These are phyloP conservation scores for Voacanga thouarsii DNA, from an alignment of 257 asterid genomes.

Conservation along the genomic window DNA sequence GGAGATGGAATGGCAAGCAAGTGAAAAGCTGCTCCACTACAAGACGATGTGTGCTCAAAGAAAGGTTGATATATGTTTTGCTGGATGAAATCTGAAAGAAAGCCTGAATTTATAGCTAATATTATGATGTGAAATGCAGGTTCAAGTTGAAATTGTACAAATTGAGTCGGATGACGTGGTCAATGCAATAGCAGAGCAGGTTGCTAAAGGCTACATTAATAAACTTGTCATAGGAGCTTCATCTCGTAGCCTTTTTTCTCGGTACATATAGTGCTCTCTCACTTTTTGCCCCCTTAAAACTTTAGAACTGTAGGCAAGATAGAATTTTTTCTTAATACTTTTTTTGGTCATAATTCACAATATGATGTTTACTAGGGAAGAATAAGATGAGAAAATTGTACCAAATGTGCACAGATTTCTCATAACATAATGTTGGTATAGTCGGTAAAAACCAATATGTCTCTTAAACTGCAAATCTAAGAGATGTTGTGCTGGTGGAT, in stretches of 20 bases:
- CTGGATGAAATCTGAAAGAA: background rate
- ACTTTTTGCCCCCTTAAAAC: no score
- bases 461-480: background rate
- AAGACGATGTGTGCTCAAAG: slow-evolving; percentile 50
- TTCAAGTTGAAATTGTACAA: slow-evolving; percentile 60
- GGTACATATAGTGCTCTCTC: slow-evolving; percentile 34
- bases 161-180: slow-evolving; percentile 76
- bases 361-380: background rate
- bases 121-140: slow-evolving; percentile 42
- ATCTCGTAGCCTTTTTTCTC: slow-evolving; percentile 62
- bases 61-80: slow-evolving; percentile 37
- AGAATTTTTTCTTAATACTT: background rate
- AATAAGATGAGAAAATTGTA: background rate
- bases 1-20: slow-evolving; percentile 67
- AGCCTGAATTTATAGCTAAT: background rate
- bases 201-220: slow-evolving; percentile 34
- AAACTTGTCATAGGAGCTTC: slow-evolving; percentile 80
- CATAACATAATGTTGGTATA: background rate
- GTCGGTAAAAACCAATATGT: background rate
- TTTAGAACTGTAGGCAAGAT: background rate
- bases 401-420: background rate
- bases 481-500: no score
- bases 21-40: slow-evolving; percentile 68
- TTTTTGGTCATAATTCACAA: background rate
- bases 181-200: slow-evolving; percentile 43